A percentile compares a stretch with the other conserved stretches of the same genome.
Evolutionary conservation across 169 alveolate genomes (phyloP).

Genomic region (Perkinsus olseni): DNA sequence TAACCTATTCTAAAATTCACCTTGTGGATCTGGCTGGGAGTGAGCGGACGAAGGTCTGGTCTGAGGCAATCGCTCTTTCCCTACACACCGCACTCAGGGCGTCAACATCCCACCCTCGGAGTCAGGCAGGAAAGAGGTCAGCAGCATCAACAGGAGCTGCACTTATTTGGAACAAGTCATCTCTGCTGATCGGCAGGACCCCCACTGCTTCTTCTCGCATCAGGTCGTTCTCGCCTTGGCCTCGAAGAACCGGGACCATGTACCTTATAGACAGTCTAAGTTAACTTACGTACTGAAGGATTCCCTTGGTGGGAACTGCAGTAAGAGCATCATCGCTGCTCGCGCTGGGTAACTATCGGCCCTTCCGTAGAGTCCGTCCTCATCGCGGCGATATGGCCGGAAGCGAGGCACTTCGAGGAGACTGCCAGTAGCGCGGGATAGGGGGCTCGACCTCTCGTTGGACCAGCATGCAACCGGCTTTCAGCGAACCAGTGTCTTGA

Average conservation of each 20-base stretch:
- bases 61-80: conserved; percentile 72
- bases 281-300: conserved; percentile 70
- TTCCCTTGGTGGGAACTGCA: conserved; percentile 80
- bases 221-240: conserved; percentile 81
- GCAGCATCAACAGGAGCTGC: conserved; percentile 78
- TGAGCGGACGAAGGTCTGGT: conserved; percentile 81
- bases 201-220: neutral
- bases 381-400: conserved; percentile 77
- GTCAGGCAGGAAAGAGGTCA: conserved; percentile 57
- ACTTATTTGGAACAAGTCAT: conserved; percentile 79
- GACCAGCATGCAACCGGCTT: neutral
- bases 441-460: neutral
- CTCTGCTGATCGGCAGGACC: neutral
- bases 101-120: neutral
- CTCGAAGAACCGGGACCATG: conserved; percentile 72
- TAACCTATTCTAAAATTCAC: conserved; percentile 65
- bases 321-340: conserved; percentile 59
- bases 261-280: conserved; percentile 75
- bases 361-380: neutral
- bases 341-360: neutral
- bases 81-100: conserved; percentile 14
- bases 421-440: neutral
- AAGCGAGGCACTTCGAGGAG: conserved; percentile 57
- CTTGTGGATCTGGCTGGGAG: conserved; percentile 89
- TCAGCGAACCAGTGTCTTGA: neutral